Evolutionary conservation across 1,139 yeast species (phyloP), one percentile per base, ranked within the genome.

Genomic region (Debaryomycetaceae sp.): DNA sequence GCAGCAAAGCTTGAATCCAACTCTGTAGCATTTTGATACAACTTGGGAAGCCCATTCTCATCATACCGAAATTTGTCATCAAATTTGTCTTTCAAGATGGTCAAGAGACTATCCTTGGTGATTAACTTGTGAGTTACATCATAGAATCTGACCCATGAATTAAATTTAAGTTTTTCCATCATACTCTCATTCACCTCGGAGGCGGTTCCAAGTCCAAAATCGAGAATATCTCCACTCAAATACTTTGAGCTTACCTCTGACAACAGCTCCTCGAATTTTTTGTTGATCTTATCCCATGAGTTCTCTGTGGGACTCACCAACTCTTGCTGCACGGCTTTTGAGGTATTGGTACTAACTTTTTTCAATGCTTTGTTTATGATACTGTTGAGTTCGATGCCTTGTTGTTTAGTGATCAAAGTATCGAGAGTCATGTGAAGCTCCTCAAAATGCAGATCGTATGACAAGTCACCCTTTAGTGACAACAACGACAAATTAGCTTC

Each of bases 51-150:
- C 5, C 95, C 96, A 50, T 83, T 78, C 40, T 78, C 82, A 62
- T 90, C 97, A 61, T 87, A 93, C 54, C 95, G 76, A 68, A 93
- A 93, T 44, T 70, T 71, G 48, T 84, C 88, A 56, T 91, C 98
- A 66, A 93, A 93, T 49, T 79, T 70, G 44, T 83, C 87, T 60
- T 84, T 81, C 56, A 86, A 61, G 24, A 84, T 70, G 40, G 70
- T 69, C 2, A 83, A 70, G 20, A 82, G 71, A 17, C 73, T 78
- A 41, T 83, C 89, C 49, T 79, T 85, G 17, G 78, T 76, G 42
- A 85, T 62, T 46, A 74, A 76, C 47, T 83, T 86, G 51, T 76
- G 84, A 41, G 85, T 71, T 17, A 80, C 68, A 4, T 72, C 74
- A 49, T 83, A 77, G 50, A 90, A 79, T 30, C 72, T 66, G 34